Base-by-base conservation (phyloP, 495 filamentous ascomycete species). In the Echria macrotheca region DNA sequence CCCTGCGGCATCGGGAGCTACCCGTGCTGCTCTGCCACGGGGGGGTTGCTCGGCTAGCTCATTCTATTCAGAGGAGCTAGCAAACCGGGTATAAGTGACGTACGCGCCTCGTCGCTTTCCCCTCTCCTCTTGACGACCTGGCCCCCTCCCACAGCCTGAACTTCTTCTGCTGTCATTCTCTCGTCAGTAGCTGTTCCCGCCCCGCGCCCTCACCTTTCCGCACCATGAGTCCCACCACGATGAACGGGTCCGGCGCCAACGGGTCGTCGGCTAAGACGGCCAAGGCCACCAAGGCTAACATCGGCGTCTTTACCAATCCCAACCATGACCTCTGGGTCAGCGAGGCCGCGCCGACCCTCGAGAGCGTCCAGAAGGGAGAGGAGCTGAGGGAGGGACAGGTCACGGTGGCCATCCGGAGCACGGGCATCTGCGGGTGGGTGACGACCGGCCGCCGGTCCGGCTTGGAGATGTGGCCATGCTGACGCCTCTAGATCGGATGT, bases 261-360 rank as follows among this genome's bases (percentile, higher is more conserved):
- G 22, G 17, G 36, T 5, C 32, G 17, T 33, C 43, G 18, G 50
- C 23, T 19, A n/a, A n/a, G n/a, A 50, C 33, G 40, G 31, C 53
- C 36, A 57, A 62, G 52, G 67, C 69, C 23, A 52, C 63, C 19
- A 95, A 94, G 75, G 64, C 87, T 48, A 97, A 96, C 69, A 91
- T 97, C 58, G 91, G 87, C 57, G 89, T 96, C 43, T 97, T 85
- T 76, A 97, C 91, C 41, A 94, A 96, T 68, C 89, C 91, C 23
- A 75, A 79, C 22, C 91, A 97, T 63, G 86, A 95, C 55, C 74
- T 97, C 43, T 97, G 91, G 87, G 82, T 95, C 35, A 85, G 78
- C 43, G 84, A 88, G 35, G 81, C 88, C 1, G 72, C 73, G 46
- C 91, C 91, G 1, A 82, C 79, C 12, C 69, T 87, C 4, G 86